These are phyloP conservation scores for Atkinsonella texensis DNA, from an alignment of 2,329 filamentous ascomycete genomes.

Conservation along the genomic window DNA sequence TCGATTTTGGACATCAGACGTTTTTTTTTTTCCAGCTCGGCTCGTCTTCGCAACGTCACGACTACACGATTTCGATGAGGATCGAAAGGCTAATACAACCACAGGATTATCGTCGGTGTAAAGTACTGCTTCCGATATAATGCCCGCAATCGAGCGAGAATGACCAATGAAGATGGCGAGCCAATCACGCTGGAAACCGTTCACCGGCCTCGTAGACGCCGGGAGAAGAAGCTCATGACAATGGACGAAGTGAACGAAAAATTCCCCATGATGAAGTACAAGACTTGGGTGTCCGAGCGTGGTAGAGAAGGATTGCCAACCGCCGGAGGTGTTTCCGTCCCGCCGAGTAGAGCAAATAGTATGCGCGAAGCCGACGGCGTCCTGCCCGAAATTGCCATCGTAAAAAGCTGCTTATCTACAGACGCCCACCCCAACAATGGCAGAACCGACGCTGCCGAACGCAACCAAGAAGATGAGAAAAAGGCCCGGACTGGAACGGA, in stretches of 20 bases:
- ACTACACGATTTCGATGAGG: background rate
- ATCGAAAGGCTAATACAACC: slow-evolving; percentile 12
- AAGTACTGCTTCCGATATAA: slow-evolving; percentile 99
- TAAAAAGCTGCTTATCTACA: slow-evolving; percentile 33
- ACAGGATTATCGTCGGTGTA: slow-evolving; percentile 96
- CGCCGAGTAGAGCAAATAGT: slow-evolving; percentile 61
- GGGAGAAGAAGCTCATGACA: slow-evolving; percentile 97
- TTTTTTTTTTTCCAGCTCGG: background rate
- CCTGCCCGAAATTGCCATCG: slow-evolving; percentile 27
- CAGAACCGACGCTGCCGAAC: slow-evolving; percentile 8
- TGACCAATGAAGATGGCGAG: slow-evolving; percentile 70
- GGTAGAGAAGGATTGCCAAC: slow-evolving; percentile 75
- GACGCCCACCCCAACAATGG: slow-evolving; percentile 11
- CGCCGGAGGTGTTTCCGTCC: slow-evolving; percentile 67
- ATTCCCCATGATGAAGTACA: slow-evolving; percentile 94
- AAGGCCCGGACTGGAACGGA: slow-evolving; percentile 9
- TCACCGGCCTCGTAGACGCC: slow-evolving; percentile 70
- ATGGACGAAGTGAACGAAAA: slow-evolving; percentile 99
- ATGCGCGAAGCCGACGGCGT: slow-evolving; percentile 54
- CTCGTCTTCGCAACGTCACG: too few species aligned
- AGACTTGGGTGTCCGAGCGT: slow-evolving; percentile 77
- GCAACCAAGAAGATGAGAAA: slow-evolving; percentile 10
- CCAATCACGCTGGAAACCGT: slow-evolving; percentile 80
- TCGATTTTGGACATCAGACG: too few species aligned
- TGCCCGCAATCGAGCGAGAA: slow-evolving; percentile 73